Evolutionary conservation across 768 basidiomycete genomes (phyloP), one percentile per base, ranked within the genome.

Genomic region (Hysterangium stoloniferum): DNA sequence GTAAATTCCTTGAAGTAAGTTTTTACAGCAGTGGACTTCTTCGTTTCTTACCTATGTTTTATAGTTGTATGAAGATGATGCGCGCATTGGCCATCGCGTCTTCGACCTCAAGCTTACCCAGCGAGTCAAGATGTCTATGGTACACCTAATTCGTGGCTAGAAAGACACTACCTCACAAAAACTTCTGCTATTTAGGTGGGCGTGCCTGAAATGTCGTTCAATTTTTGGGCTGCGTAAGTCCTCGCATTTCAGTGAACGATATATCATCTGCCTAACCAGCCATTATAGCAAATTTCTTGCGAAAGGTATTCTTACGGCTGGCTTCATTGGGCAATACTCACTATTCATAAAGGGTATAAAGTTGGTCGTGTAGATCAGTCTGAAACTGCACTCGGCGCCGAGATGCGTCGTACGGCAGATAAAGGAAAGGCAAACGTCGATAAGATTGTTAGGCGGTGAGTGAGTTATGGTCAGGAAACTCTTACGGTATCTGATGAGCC

Each of bases 101-200:
- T 99, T 99, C 62, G 96, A 98, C 59, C 70, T 99, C 52, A 98
- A 99, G 61, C 73, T 91, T 31, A 91, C 88, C 0, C 75, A 84
- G 49, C 72, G 96, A 54, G 96, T 98, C 40, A 98, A 98, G 67
- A 99, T 99, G 96, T 92, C 84, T 54, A 99, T 99, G 95, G 95
- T 89, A 34, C 34, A 74, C 58, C 15, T 4, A 5, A 34, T 41
- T 43, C 15, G 19, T 31, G 9, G 11, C 35, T 12, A n/a, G 19
- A 8, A 15, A 3, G 4, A 15, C 38, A 22, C 6, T 24, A 13
- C 20, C 12, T 51, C 6, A 40, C 32, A 33, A 47, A 38, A 35
- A 37, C 36, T 32, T 27, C 50, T 1, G 53, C 44, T 13, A 13
- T 4, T 31, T 48, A 91, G 89, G 89, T 95, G 46, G 96, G 96